Conservation (phyloP, 2,329 filamentous ascomycete species). For the Paecilomyces sp. region DNA sequence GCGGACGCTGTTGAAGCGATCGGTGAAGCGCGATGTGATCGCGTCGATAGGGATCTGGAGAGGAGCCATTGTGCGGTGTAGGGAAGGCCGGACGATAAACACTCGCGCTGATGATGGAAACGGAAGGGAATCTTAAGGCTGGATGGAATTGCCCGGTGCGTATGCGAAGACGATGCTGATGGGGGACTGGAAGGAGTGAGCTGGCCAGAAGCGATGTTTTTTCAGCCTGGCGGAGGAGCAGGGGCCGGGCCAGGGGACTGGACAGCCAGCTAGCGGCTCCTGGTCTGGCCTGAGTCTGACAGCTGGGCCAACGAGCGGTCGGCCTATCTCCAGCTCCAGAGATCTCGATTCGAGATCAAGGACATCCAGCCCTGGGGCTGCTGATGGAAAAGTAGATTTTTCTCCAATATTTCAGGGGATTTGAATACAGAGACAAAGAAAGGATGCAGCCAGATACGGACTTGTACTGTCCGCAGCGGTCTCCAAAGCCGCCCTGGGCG, state of each 20-base stretch:
- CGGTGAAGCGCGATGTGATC: slow-evolving; percentile 85
- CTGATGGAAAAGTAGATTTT: not conserved
- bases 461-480: not conserved
- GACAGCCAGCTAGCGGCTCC: not conserved
- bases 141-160: not conserved
- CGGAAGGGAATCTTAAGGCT: not conserved
- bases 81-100: not conserved
- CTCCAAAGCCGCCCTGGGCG: not conserved
- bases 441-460: not conserved
- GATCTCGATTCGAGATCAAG: not conserved
- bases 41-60: slow-evolving; percentile 90
- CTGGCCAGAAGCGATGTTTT: not conserved
- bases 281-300: not conserved
- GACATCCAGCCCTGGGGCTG: not conserved
- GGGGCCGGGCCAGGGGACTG: not conserved
- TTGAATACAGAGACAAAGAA: not conserved
- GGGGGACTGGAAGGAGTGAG: not conserved
- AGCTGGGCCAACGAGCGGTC: not conserved
- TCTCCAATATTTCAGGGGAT: not conserved
- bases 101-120: not conserved
- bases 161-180: not conserved
- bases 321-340: not conserved
- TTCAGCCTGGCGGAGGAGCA: not conserved
- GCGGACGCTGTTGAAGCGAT: slow-evolving; percentile 78
- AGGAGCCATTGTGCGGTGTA: slow-evolving; percentile 58